Base-by-base conservation (phyloP, 2,329 filamentous ascomycete genomes). In the Colletotrichum limetticola region DNA sequence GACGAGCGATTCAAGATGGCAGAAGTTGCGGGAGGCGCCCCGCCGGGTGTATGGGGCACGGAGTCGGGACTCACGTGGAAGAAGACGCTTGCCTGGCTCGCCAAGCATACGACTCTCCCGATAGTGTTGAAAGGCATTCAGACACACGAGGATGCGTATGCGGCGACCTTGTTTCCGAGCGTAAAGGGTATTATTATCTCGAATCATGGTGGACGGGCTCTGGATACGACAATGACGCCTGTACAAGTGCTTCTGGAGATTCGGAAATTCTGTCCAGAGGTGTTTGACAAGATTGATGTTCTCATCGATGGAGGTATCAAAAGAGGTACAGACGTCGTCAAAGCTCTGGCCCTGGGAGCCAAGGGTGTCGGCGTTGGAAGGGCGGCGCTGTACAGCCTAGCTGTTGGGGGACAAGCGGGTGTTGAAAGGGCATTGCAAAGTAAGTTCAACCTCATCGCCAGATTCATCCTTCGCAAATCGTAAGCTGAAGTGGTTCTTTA, bases 61-160 rank as follows among this genome's bases (percentile, higher is more conserved):
- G 88, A 90, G 62, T 83, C 85, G 19, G 83, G 83, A 0, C 79
- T 91, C 4, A 84, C 82, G 2, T 91, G 89, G 89, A 81, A 30
- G 1, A 88, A 90, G 76, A 71, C 66, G 2, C 77, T 91, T 9
- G 78, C 80, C 24, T 91, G 89, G 88, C 84, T 90, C 4, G 81
- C 84, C 52, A 76, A 83, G 66, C 82, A 85, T 12, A 79, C 79
- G 1, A 79, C 84, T 22, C 81, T 89, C 7, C 88, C 88, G 0
- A 82, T 91, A n/a, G 85, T 90, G 64, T 74, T 90, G 32, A 91
- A 91, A 77, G 89, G 89, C 0, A 84, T 91, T 3, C 89, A 90
- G 82, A 86, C 83, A 24, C 88, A 87, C 0, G 87, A 87, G 32
- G 89, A 91, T 76, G 74, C 74, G 8, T 75, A 62, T 46, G 66